phyloP scores from a whole-genome alignment of 345 rosid genomes.

The Dipteronia sinensis region DNA sequence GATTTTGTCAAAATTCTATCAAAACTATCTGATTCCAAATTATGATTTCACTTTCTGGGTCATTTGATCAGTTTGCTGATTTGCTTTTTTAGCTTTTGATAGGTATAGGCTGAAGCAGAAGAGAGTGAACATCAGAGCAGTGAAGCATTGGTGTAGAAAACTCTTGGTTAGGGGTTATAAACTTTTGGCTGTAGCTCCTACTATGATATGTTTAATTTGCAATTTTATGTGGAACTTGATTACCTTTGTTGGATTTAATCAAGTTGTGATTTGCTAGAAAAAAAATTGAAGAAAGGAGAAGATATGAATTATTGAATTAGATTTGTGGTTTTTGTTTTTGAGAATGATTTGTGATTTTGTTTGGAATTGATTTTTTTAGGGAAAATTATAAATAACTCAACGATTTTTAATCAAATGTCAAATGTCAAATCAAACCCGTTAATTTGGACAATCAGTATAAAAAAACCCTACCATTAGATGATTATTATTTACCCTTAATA shows the following conservation, averaged over 20 bases:
- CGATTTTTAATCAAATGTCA: too few relatives aligned
- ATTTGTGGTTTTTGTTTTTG: too few relatives aligned
- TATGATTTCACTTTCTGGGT: not conserved
- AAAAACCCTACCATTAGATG: too few relatives aligned
- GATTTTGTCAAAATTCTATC: constrained; percentile 21
- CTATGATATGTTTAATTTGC: not conserved
- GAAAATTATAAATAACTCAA: too few relatives aligned
- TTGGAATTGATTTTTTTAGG: too few relatives aligned
- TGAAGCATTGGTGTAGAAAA: constrained; percentile 69
- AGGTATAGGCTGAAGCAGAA: constrained; percentile 84
- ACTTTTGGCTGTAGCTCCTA: not conserved
- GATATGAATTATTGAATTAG: too few relatives aligned
- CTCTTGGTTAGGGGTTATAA: not conserved
- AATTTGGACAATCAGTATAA: too few relatives aligned
- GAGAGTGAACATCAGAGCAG: constrained; percentile 84
- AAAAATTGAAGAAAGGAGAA: too few relatives aligned
- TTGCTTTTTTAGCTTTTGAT: not conserved
- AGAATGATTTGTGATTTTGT: too few relatives aligned
- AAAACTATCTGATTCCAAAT: not conserved
- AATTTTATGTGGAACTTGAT: not conserved
- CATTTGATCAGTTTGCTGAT: not conserved
- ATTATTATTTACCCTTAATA: too few relatives aligned
- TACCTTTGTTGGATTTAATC: not conserved
- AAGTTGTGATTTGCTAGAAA: not conserved
- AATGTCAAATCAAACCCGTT: too few relatives aligned